Percentiles rank a stretch among this genome's conserved stretches.
Evolutionary conservation across 495 filamentous ascomycete genomes (phyloP).

Genomic region (Chaetomium cochliodes): DNA sequence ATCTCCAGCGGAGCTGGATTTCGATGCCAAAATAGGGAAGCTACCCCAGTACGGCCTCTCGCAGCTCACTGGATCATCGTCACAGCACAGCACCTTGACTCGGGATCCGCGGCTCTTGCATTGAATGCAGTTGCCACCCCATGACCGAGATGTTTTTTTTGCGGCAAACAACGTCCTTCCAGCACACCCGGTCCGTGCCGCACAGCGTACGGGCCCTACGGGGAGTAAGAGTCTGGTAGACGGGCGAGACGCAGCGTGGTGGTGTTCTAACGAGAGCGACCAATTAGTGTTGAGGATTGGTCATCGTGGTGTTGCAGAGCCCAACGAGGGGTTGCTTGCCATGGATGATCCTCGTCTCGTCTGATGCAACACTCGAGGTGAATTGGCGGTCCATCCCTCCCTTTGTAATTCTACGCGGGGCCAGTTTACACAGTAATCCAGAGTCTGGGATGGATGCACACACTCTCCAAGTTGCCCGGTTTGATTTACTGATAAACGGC

Average conservation of each 20-base stretch:
- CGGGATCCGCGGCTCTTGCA: background rate
- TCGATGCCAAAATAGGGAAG: no score
- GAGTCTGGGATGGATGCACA: background rate
- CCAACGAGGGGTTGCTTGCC: slow-evolving; percentile 15
- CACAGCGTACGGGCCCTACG: background rate
- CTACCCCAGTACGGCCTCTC: no score
- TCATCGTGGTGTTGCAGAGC: slow-evolving; percentile 27
- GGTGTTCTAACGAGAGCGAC: background rate
- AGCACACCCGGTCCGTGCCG: background rate
- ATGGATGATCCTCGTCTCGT: background rate
- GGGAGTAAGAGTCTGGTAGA: background rate
- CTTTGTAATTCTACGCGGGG: background rate
- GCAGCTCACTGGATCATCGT: no score
- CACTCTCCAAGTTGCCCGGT: no score
- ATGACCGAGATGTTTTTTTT: background rate
- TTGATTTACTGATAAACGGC: no score
- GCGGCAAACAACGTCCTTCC: background rate
- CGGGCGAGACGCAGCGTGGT: no score
- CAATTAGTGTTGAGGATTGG: slow-evolving; percentile 21
- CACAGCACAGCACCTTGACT: background rate
- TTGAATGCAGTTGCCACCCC: background rate
- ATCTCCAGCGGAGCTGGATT: no score
- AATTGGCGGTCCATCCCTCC: background rate
- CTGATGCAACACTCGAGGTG: background rate
- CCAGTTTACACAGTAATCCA: background rate